Base-by-base conservation (phyloP, 2,329 filamentous ascomycete species). In the Aureobasidium musti region DNA sequence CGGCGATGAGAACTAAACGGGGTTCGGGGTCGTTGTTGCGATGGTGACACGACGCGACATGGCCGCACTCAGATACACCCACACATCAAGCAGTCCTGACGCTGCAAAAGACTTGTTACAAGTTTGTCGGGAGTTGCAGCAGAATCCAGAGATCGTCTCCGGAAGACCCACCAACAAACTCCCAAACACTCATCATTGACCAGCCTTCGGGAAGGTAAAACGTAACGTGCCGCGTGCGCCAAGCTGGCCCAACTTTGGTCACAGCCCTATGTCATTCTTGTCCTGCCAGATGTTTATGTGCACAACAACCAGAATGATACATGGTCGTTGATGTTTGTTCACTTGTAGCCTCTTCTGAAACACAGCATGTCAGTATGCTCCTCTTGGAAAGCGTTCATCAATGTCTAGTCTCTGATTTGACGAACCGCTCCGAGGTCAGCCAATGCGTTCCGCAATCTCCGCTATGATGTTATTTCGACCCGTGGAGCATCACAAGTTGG, bases 41-140 rank as follows among this genome's bases (percentile, higher is more conserved):
- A 41, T 37, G 19, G 45, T 63, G 61, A 64, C 35, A 64, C 61
- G 39, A 65, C 28, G 61, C 61, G 50, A 56, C 61, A 65, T 65
- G 61, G 61, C 50, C 49, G 50, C 61, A 54, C 50, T 65, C 30
- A 54, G 14, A 23, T 21, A 65, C 37, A 23, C 14, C 11, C 39
- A 41, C 39, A 65, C 61, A 65, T 65, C 60, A 50, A 50, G 19
- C 33, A n/a, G 8, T 39, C 21, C 21, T 19, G 21, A 8, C 21
- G 21, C 13, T 39, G 59, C n/a, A 26, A 30, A 50, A 10, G 30
- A 50, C 30, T 50, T 60, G 56, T 26, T 60, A 35, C 39, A 35
- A 26, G 21, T 5, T 28, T 43, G 37, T 35, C 33, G 13, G 13
- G 35, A 56, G 8, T 19, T 43, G 54, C 23, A 56, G 35, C 33